Conservation (phyloP, 352 stramenopile species). For the Globisporangium cederbergense region DNA sequence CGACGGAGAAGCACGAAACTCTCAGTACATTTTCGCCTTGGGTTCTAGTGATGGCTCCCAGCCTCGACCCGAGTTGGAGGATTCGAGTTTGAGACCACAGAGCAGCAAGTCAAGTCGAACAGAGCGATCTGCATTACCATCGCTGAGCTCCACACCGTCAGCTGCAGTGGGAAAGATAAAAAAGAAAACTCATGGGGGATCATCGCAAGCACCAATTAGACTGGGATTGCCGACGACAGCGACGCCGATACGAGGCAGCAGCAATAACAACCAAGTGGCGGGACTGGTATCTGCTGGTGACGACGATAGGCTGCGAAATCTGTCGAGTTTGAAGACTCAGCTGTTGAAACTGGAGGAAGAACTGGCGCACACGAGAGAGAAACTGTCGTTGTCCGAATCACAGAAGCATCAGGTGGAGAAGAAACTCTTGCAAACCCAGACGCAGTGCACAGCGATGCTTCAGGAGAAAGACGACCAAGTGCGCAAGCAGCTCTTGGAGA, state of each 20-base stretch:
- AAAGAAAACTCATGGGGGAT: slow-evolving; percentile 7
- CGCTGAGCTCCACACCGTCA: slow-evolving; percentile 2
- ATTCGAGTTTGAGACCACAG: background rate
- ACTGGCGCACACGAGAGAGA: slow-evolving; percentile 26
- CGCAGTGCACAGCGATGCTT: slow-evolving; percentile 34
- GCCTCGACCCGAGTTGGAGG: slow-evolving; percentile 13
- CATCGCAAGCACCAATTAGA: background rate
- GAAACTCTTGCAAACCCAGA: slow-evolving; percentile 36
- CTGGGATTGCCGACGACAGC: background rate
- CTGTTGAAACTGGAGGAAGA: slow-evolving; percentile 23
- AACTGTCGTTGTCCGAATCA: slow-evolving; percentile 24
- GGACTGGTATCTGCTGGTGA: background rate
- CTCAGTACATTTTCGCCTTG: background rate
- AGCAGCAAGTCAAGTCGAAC: slow-evolving; percentile 9
- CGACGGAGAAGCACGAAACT: slow-evolving; percentile 2
- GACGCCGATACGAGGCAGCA: background rate
- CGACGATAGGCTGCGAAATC: slow-evolving; percentile 3
- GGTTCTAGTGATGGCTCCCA: background rate
- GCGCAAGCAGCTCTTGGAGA: slow-evolving; percentile 48
- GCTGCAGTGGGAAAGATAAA: slow-evolving; percentile 2
- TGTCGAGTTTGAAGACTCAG: background rate
- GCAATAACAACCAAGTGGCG: slow-evolving; percentile 13
- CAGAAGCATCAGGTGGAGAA: slow-evolving; percentile 41
- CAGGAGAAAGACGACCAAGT: slow-evolving; percentile 57
- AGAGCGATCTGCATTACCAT: slow-evolving; percentile 6